Evolutionary conservation across 768 basidiomycete genomes (phyloP), one percentile per base, ranked within the genome.

Genomic region (Tricholoma hemisulphureum): DNA sequence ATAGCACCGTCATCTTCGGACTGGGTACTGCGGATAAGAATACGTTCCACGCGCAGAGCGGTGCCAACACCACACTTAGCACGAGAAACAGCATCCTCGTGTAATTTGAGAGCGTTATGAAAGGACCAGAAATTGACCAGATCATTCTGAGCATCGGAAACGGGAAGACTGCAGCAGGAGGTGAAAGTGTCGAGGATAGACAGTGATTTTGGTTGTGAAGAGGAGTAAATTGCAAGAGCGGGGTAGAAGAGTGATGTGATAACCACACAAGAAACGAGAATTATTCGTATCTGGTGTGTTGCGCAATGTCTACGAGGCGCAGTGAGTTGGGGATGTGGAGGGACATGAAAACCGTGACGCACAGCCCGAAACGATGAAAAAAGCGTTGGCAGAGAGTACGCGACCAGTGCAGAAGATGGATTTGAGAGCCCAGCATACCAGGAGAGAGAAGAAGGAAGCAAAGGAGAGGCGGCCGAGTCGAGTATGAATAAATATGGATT

Each of bases 161-260:
- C 80, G 5, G 85, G 80, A 49, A 78, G 75, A 53, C 80, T 74
- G 61, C 80, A 81, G 34, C 79, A 77, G 1, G 82, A 78, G 28
- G 82, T 75, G 63, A 90, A 81, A 24, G 82, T 78, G 64, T 87
- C 83, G 56, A 91, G 79, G n/a, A 89, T 80, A 59, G 79, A 84
- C 63, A 78, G 80, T 51, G 78, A 88, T 70, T 83, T 83, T 0
- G 84, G 82, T 57, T 85, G 83, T 1, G 90, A 86, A 1, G 89
- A 87, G 21, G 86, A 86, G 69, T 94, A 93, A 57, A 91, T 81
- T 51, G 90, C 85, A 51, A 95, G 82, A 18, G 93, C 93, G n/a
- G 93, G 93, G 63, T 93, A 94, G 67, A 93, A 90, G 55, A 95
- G 83, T 16, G 89, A 89, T 55, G 92, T 89, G 68, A 95, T 94